Percentiles rank a stretch among this genome's conserved stretches.
Evolutionary conservation across 169 alveolate genomes (phyloP).

Genomic region (Eimeria falciformis): DNA sequence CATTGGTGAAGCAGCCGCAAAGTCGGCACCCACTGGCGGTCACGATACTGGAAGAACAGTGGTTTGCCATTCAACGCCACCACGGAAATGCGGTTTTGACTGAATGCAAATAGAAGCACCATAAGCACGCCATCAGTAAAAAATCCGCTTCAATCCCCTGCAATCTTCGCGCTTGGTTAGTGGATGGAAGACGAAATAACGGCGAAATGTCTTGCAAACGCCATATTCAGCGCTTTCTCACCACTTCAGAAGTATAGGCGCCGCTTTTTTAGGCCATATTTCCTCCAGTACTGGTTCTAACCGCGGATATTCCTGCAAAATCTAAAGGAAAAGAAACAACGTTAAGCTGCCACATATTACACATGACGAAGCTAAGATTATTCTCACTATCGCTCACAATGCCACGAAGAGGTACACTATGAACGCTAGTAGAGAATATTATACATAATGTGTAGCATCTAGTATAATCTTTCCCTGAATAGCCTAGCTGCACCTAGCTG

Average conservation of each 20-base stretch:
- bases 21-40: constrained; percentile 97
- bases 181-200: background rate
- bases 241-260: constrained; percentile 90
- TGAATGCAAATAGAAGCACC: constrained; percentile 30
- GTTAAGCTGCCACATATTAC: too few species aligned
- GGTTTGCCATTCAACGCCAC: constrained; percentile 87
- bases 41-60: constrained; percentile 92
- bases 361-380: too few species aligned
- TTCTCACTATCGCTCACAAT: too few species aligned
- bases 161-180: background rate
- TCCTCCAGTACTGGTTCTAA: constrained; percentile 91
- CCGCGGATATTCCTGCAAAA: constrained; percentile 88
- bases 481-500: too few species aligned
- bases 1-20: constrained; percentile 95
- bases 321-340: constrained; percentile 65
- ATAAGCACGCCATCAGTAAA: background rate
- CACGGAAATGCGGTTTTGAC: constrained; percentile 88
- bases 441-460: background rate
- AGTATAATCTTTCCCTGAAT: background rate
- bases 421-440: too few species aligned
- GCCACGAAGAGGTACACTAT: too few species aligned
- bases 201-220: too few species aligned
- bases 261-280: constrained; percentile 92
- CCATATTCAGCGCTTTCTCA: background rate
- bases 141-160: background rate